Percentiles rank a stretch among this genome's conserved stretches.
phyloP scores from a whole-genome alignment of 306 rosid genomes.

The Oemleria cerasiformis region DNA sequence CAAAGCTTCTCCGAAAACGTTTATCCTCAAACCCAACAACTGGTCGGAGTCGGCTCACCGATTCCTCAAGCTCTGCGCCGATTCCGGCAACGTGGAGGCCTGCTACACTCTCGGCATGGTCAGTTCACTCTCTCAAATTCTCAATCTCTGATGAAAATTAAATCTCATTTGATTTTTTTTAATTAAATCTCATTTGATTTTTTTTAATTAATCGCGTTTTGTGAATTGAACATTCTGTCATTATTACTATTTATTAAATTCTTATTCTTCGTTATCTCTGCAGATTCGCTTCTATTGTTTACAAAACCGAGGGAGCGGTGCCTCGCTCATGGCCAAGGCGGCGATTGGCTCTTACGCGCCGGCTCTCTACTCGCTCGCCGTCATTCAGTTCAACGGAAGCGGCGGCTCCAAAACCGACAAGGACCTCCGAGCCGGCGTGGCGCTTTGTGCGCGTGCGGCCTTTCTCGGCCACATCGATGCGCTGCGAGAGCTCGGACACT shows the following conservation, averaged over 20 bases:
- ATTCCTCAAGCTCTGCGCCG: slow-evolving; percentile 72
- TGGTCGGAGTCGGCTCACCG: slow-evolving; percentile 83
- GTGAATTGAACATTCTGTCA: slow-evolving; percentile 1
- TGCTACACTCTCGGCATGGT: slow-evolving; percentile 96
- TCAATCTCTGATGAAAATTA: neutral
- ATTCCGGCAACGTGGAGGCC: slow-evolving; percentile 88
- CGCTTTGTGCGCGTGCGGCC: slow-evolving; percentile 87
- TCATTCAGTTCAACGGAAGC: slow-evolving; percentile 95
- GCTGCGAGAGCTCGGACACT: slow-evolving; percentile 85
- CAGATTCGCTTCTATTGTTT: slow-evolving; percentile 95
- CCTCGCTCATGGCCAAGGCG: slow-evolving; percentile 82
- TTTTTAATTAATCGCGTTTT: neutral
- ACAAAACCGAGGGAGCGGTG: slow-evolving; percentile 75
- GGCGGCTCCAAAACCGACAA: slow-evolving; percentile 85
- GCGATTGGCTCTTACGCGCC: slow-evolving; percentile 88
- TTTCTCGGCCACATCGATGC: slow-evolving; percentile 91
- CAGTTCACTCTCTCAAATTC: slow-evolving; percentile 17
- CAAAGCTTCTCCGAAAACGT: slow-evolving; percentile 53
- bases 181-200: neutral
- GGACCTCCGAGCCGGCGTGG: slow-evolving; percentile 83
- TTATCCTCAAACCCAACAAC: slow-evolving; percentile 49
- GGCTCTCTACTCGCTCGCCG: slow-evolving; percentile 77
- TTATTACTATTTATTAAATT: neutral
- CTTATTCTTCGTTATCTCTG: neutral
- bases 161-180: neutral